A percentile compares a stretch with the other conserved stretches of the same genome.
These are phyloP conservation scores for Rhododendron ferrugineum DNA, from an alignment of 148 eudicot species.

Conservation along the genomic window DNA sequence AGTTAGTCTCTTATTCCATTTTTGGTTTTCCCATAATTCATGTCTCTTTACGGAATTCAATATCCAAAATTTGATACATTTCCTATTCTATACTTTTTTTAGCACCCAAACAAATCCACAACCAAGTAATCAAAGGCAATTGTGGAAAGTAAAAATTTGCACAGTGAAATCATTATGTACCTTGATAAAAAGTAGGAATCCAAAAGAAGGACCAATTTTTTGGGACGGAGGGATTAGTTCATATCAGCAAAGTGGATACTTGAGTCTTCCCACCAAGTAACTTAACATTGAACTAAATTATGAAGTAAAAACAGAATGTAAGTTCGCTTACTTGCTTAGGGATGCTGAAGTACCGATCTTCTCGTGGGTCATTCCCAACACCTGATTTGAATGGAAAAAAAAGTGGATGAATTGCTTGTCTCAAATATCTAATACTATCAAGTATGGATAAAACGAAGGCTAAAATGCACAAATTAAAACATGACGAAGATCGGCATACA, in stretches of 20 bases:
- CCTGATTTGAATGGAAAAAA: constrained; percentile 32
- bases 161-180: too few species aligned
- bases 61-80: too few species aligned
- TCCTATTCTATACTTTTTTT: too few species aligned
- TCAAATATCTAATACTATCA: background rate
- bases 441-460: background rate
- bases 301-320: background rate
- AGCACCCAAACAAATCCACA: too few species aligned
- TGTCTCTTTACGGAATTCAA: too few species aligned
- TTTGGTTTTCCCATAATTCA: too few species aligned
- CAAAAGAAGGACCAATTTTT: too few species aligned
- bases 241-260: background rate
- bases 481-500: background rate
- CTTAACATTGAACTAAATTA: background rate
- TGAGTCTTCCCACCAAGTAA: background rate
- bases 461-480: background rate
- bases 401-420: background rate
- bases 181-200: too few species aligned
- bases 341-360: constrained; percentile 96
- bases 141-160: too few species aligned
- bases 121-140: too few species aligned
- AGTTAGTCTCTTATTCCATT: too few species aligned
- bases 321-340: constrained; percentile 72
- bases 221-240: background rate
- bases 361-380: constrained; percentile 95